These are phyloP conservation scores for Aspergillaceae sp. DNA, from an alignment of 2,329 filamentous ascomycete species.

Conservation along the genomic window DNA sequence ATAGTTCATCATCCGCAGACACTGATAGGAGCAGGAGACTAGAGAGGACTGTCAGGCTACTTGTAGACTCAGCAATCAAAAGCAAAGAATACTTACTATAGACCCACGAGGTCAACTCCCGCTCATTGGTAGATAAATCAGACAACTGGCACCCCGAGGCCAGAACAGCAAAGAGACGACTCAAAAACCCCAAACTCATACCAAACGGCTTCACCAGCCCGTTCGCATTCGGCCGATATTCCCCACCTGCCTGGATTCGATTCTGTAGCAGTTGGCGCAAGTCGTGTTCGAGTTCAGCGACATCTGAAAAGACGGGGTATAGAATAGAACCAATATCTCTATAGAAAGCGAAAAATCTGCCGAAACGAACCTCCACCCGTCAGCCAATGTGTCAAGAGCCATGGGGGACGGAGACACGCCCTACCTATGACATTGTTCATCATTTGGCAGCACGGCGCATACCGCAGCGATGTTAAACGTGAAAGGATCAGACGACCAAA, in stretches of 20 bases:
- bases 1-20: constrained; percentile 56
- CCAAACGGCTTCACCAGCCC: constrained; percentile 49
- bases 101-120: constrained; percentile 56
- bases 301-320: constrained; percentile 49
- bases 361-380: constrained; percentile 2
- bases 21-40: constrained; percentile 59
- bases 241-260: constrained; percentile 35
- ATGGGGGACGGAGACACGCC: too few relatives aligned
- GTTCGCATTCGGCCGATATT: constrained; percentile 37
- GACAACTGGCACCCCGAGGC: constrained; percentile 55
- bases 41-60: neutral
- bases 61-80: too few relatives aligned
- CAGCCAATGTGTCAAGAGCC: neutral
- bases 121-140: constrained; percentile 46
- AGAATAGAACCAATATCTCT: constrained; percentile 48
- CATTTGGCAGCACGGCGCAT: constrained; percentile 47
- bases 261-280: constrained; percentile 44
- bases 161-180: constrained; percentile 52
- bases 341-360: constrained; percentile 46
- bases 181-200: constrained; percentile 50
- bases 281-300: constrained; percentile 43
- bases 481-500: constrained; percentile 53
- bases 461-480: constrained; percentile 48
- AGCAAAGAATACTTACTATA: constrained; percentile 40
- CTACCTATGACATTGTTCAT: constrained; percentile 38